These are phyloP conservation scores for Xylariaceae sp. DNA, from an alignment of 2,329 filamentous ascomycete species.

Conservation along the genomic window DNA sequence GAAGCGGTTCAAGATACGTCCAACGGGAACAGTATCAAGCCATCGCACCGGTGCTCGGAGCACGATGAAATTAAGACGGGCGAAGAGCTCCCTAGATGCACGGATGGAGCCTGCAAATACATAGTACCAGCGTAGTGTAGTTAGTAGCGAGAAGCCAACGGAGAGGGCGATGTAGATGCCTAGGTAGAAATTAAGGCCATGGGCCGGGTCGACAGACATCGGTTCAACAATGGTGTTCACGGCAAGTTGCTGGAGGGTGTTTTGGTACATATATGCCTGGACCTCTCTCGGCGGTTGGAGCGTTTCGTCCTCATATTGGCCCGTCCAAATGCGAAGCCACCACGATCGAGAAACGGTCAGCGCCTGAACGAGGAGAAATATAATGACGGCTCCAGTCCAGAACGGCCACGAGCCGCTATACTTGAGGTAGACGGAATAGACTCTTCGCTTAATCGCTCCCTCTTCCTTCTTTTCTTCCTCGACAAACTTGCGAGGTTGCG, in stretches of 20 bases:
- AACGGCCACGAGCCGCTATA: conserved; percentile 60
- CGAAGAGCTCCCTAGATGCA: conserved; percentile 66
- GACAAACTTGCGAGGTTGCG: conserved; percentile 62
- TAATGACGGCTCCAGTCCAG: conserved; percentile 52
- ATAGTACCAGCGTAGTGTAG: conserved; percentile 59
- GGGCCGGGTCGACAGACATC: conserved; percentile 27
- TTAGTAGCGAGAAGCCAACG: conserved; percentile 51
- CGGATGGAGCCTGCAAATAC: conserved; percentile 62
- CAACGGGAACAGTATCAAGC: conserved; percentile 75
- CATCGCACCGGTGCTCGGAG: conserved; percentile 71
- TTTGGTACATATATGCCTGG: conserved; percentile 42
- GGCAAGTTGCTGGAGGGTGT: conserved; percentile 45
- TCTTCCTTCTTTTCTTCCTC: conserved; percentile 70
- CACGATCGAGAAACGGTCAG: conserved; percentile 57
- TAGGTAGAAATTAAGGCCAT: conserved; percentile 59
- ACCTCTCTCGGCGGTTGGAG: conserved; percentile 22
- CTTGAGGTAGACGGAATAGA: conserved; percentile 65
- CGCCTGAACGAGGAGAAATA: conserved; percentile 53
- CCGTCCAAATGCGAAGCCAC: conserved; percentile 63
- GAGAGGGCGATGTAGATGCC: conserved; percentile 63
- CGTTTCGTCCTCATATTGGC: conserved; percentile 37
- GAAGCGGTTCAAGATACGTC: conserved; percentile 73
- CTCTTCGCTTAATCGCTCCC: conserved; percentile 61
- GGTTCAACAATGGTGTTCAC: conserved; percentile 38
- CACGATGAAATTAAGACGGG: conserved; percentile 61